A percentile compares a stretch with the other conserved stretches of the same genome.
phyloP scores from a whole-genome alignment of 352 stramenopile genomes.

The Pythium periplocum region DNA sequence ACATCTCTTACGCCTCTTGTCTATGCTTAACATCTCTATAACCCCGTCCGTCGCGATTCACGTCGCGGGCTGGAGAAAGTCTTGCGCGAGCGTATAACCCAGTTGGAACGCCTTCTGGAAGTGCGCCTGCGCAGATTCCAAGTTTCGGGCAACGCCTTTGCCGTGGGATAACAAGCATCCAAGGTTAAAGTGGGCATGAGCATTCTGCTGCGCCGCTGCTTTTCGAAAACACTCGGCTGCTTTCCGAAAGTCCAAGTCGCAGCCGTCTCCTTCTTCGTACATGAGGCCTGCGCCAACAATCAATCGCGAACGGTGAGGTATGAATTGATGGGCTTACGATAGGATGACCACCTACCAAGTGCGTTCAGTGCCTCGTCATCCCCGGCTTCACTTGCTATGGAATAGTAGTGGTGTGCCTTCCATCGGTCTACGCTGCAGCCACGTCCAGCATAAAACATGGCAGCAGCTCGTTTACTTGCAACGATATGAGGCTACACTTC shows the following conservation, averaged over 20 bases:
- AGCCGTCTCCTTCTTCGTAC: constrained; percentile 75
- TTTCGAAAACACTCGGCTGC: constrained; percentile 50
- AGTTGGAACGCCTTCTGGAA: constrained; percentile 53
- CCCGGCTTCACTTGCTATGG: constrained; percentile 37
- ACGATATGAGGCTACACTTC: constrained; percentile 21
- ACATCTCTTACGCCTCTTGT: not conserved
- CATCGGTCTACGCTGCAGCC: constrained; percentile 40
- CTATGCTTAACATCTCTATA: constrained; percentile 2
- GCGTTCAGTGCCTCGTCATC: constrained; percentile 67
- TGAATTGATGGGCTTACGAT: not conserved
- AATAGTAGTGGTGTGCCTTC: constrained; percentile 49
- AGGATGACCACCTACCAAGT: constrained; percentile 29
- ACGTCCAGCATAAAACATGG: constrained; percentile 60
- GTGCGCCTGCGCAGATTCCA: constrained; percentile 49
- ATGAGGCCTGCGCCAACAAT: constrained; percentile 35
- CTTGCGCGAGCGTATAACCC: constrained; percentile 49
- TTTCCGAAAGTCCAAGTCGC: constrained; percentile 53
- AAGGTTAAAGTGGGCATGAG: constrained; percentile 77
- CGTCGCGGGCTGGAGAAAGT: constrained; percentile 34
- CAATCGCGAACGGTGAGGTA: not conserved
- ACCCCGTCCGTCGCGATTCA: constrained; percentile 5
- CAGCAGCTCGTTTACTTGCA: constrained; percentile 49
- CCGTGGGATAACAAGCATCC: constrained; percentile 55
- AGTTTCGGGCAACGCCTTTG: constrained; percentile 57
- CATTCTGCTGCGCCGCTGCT: constrained; percentile 34